A percentile compares a stretch with the other conserved stretches of the same genome.
Conservation (phyloP, 75 land plant genomes). For the Cryptomeria japonica region DNA sequence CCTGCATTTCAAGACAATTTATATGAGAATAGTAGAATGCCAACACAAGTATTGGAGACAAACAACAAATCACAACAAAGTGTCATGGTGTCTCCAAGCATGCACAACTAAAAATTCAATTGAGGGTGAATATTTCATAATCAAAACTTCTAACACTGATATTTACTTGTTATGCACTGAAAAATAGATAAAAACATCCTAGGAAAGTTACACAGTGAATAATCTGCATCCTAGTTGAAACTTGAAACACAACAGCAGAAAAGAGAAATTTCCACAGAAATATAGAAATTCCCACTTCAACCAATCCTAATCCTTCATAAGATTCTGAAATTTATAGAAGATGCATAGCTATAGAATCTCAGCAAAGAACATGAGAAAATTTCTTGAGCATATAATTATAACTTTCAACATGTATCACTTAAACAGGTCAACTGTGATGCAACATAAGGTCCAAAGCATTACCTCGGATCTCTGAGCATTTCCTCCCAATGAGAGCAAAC, state of each 20-base stretch:
- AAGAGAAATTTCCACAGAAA: background rate
- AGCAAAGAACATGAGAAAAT: background rate
- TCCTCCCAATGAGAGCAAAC: slow-evolving; percentile 44
- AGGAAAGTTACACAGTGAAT: background rate
- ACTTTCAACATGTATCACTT: background rate
- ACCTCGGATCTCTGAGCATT: slow-evolving; percentile 56
- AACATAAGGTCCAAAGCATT: background rate
- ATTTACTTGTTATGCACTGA: background rate
- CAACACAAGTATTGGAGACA: background rate
- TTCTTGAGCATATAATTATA: background rate
- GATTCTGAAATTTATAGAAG: background rate
- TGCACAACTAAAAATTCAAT: background rate
- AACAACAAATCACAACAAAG: background rate
- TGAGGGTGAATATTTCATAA: background rate
- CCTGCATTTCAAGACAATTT: slow-evolving; percentile 48
- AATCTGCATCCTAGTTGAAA: background rate
- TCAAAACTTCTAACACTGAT: background rate
- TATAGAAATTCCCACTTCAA: background rate
- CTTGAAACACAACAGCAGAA: background rate
- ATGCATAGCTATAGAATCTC: background rate
- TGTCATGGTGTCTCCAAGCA: background rate
- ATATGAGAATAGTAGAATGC: background rate
- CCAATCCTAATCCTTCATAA: background rate
- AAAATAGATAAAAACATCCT: background rate
- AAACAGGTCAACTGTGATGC: background rate